These are phyloP conservation scores for Furcasterigmium furcatum DNA, from an alignment of 2,329 filamentous ascomycete species.

Conservation along the genomic window DNA sequence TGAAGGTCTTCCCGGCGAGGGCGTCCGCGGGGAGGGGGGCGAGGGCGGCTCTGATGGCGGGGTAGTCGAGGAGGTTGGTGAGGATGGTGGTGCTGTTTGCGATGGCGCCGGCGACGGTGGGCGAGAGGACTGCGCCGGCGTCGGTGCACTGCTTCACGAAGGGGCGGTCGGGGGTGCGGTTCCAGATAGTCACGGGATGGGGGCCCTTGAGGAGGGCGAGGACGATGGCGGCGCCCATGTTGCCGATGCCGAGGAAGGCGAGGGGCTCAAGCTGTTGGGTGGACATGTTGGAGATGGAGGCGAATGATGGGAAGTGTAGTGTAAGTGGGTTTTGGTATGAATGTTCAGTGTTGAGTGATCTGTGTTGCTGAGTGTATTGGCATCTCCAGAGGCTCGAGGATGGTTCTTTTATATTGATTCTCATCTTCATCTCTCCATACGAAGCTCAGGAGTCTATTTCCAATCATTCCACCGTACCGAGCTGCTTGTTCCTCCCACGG, in stretches of 20 bases:
- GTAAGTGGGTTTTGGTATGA: too few species aligned
- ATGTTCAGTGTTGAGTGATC: too few species aligned
- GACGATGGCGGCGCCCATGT: conserved; percentile 5
- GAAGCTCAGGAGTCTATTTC: too few species aligned
- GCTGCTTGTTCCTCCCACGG: too few species aligned
- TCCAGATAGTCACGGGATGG: conserved; percentile 6
- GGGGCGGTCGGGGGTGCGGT: conserved; percentile 2
- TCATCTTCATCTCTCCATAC: too few species aligned
- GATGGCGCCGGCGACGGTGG: conserved; percentile 11
- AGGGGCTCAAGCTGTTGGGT: too few species aligned
- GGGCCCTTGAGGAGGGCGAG: conserved; percentile 2
- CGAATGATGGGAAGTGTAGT: too few species aligned
- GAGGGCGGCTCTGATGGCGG: conserved; percentile 9
- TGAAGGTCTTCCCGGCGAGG: conserved; percentile 17
- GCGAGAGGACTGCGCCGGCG: conserved; percentile 5
- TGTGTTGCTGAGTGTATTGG: too few species aligned
- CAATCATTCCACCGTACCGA: too few species aligned
- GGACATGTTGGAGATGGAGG: too few species aligned
- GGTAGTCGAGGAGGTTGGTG: conserved; percentile 21
- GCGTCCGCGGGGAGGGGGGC: not conserved
- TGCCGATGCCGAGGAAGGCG: conserved; percentile 6
- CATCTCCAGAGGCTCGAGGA: too few species aligned
- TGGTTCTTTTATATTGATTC: too few species aligned
- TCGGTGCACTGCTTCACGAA: not conserved
- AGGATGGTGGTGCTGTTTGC: conserved; percentile 13